Base-by-base conservation (phyloP, 257 asterid genomes). In the Anisodus acutangulus region DNA sequence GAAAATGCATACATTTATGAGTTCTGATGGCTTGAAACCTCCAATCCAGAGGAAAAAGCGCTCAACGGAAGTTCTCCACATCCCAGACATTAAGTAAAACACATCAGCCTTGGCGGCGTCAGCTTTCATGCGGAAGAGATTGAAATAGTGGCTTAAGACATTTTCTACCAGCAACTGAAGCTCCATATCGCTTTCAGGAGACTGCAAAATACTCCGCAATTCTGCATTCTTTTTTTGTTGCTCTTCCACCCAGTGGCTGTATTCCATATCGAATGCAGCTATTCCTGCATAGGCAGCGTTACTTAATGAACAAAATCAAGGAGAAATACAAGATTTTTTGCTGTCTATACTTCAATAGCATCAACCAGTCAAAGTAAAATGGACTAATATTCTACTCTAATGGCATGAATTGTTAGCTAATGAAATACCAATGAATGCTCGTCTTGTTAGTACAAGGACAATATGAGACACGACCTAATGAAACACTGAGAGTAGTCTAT, bases 31-130 rank as follows among this genome's bases (percentile, higher is more conserved):
- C 3, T 92, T 87, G 85, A 92, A 95, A 16, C 99, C 99, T 82
- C 99, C 98, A 51, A 97, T 91, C 99, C 98, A 97, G 2, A 92
- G 94, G 89, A 97, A 92, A 74, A 97, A 91, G 2, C 97, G 93
- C 90, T 97, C 81, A 41, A 93, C 93, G 0, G 98, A 85, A 55
- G 98, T 91, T 87, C 89, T 89, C 98, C 98, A 97, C 85, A 88
- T 85, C 58, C 99, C 99, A 4, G 93, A 97, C 8, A 90, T 92
- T 71, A 95, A 84, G 90, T 93, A 95, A 91, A 97, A 95, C 12
- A 97, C 97, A 45, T 97, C 98, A 1, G 88, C 91, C 58, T 90
- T 90, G 17, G 98, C 98, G 0, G 95, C 98, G 0, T 90, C 95
- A 57, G 90, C 89, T 84, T 97, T 97, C 95, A 97, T 86, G 16